A percentile compares a stretch with the other conserved stretches of the same genome.
Conservation (phyloP, 2,329 filamentous ascomycete species). For the Cucurbitaria berberidis region DNA sequence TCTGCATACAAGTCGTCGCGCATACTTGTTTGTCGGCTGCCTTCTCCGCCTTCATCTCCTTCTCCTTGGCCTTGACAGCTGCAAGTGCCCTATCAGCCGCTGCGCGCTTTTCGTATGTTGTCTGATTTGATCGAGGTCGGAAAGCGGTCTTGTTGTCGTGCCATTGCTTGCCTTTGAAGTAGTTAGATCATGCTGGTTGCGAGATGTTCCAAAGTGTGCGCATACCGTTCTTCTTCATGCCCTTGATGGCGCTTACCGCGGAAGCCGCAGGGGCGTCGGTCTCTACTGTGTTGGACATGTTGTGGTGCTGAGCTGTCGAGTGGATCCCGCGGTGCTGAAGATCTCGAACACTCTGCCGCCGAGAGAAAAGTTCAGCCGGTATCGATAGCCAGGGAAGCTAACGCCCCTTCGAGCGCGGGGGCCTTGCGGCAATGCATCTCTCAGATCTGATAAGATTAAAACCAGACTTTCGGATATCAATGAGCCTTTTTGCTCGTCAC, state of each 20-base stretch:
- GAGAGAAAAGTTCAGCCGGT: constrained; percentile 35
- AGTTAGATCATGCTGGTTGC: constrained; percentile 18
- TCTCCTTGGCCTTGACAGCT: constrained; percentile 90
- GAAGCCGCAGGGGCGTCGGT: constrained; percentile 53
- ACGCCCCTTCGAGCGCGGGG: constrained; percentile 8
- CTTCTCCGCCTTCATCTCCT: constrained; percentile 92
- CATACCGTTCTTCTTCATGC: constrained; percentile 84
- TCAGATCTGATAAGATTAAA: constrained; percentile 38
- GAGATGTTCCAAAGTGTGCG: not conserved
- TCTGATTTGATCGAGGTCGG: constrained; percentile 78
- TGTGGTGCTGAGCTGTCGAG: constrained; percentile 16
- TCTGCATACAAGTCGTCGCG: not conserved
- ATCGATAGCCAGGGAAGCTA: constrained; percentile 25
- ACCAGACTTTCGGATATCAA: constrained; percentile 3
- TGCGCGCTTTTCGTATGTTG: constrained; percentile 77
- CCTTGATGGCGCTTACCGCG: constrained; percentile 48
- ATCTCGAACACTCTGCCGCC: constrained; percentile 20
- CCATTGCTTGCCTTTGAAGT: constrained; percentile 86
- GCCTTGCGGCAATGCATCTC: constrained; percentile 17
- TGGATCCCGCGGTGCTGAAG: constrained; percentile 15
- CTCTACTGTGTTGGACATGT: constrained; percentile 39
- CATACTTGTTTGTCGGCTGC: constrained; percentile 83
- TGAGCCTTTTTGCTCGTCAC: constrained; percentile 26
- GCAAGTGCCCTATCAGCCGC: constrained; percentile 72
- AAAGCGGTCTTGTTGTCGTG: constrained; percentile 83